Evolutionary conservation across 1,284 basidiomycete species (phyloP).

Genomic region (Boletus sp.): DNA sequence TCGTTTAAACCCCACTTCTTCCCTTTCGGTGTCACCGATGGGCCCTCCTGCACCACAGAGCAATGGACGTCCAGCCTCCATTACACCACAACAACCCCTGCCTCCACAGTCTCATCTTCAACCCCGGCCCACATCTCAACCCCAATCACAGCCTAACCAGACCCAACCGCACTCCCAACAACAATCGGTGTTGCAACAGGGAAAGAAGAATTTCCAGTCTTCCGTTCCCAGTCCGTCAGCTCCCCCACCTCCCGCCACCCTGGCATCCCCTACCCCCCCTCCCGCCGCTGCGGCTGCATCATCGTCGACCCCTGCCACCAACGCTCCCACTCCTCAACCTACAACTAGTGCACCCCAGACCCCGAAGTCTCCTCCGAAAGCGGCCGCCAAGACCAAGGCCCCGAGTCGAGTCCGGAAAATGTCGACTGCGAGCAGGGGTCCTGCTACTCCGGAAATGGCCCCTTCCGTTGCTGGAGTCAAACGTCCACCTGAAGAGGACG

Average conservation of each 20-base stretch:
- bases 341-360: constrained; percentile 49
- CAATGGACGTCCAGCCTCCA: constrained; percentile 21
- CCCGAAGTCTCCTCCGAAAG: constrained; percentile 54
- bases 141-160: constrained; percentile 15
- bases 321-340: constrained; percentile 51
- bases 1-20: constrained; percentile 13
- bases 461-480: constrained; percentile 42
- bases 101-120: constrained; percentile 24
- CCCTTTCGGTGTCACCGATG: constrained; percentile 13
- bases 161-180: constrained; percentile 14
- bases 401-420: constrained; percentile 44
- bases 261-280: constrained; percentile 40
- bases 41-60: not conserved
- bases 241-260: constrained; percentile 19
- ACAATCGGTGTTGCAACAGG: constrained; percentile 10
- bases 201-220: constrained; percentile 26
- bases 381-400: constrained; percentile 42
- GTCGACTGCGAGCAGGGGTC: constrained; percentile 41
- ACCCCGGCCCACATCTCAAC: constrained; percentile 1
- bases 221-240: constrained; percentile 24
- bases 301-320: constrained; percentile 38
- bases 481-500: constrained; percentile 59
- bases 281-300: constrained; percentile 17
- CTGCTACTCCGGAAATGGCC: constrained; percentile 32
- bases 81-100: constrained; percentile 21